Base-by-base conservation (phyloP, 75 land plant genomes). In the Pseudotsuga menziesii region DNA sequence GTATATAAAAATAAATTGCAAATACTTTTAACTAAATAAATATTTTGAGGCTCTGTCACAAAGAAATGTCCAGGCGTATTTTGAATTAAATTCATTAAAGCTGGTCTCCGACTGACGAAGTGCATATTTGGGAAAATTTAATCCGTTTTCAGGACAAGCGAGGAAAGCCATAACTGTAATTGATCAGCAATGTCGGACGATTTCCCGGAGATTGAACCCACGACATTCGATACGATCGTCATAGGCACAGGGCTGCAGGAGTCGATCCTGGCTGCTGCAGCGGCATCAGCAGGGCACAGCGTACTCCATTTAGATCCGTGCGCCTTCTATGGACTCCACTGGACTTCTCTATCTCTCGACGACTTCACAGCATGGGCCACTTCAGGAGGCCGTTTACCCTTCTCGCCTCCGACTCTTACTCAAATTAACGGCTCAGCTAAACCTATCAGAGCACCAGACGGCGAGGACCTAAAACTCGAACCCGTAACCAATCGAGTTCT, bases 211-310 rank as follows among this genome's bases (percentile, higher is more conserved):
- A 97, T 97, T 78, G 97, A 94, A 11, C 99, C 99, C 7, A 57
- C 86, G 57, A 32, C 77, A 25, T 97, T 90, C 82, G 99, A 97
- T 76, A 78, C 89, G 61, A 89, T 97, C 75, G 83, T 90, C 25
- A 44, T 91, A 7, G 99, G 95, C 56, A 97, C 97, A 32, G 97
- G 97, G 67, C 76, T 97, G 14, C 92, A 94, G 41, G 89, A 86
- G 76, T 90, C 95, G 67, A 80, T 97, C 71, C 77, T 94, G 56
- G 89, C 97, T 70, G 94, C 97, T 23, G 91, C 97, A 57, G 92
- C 94, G 23, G 86, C 98, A 41, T 29, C 85, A 56, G 74, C 78
- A 62, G 93, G 90, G 0, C 87, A 90, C 75, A 80, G 87, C 15
- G 97, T 97, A 59, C 90, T 97, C 71, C 97, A 97, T 72, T 73